Percentiles rank a stretch among this genome's conserved stretches.
Evolutionary conservation across 768 basidiomycete species (phyloP).

Genomic region (Amylocystis lapponica): DNA sequence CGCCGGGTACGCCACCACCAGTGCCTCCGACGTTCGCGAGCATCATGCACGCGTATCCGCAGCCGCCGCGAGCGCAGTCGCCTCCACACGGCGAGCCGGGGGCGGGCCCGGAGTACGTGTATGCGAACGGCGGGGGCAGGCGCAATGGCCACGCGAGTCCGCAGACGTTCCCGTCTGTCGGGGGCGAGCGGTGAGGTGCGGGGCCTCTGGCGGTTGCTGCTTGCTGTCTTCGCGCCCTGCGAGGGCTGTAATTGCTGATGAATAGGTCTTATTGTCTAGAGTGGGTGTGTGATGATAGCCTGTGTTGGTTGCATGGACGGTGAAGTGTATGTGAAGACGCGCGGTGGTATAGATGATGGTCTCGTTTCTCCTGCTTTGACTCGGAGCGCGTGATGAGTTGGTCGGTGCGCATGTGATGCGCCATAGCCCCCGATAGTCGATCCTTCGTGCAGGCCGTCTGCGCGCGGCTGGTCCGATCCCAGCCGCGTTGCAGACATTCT

Average conservation of each 20-base stretch:
- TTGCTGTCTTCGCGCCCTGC: too few species aligned
- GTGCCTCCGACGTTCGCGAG: slow-evolving; percentile 56
- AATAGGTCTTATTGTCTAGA: too few species aligned
- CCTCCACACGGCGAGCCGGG: slow-evolving; percentile 24
- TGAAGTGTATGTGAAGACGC: too few species aligned
- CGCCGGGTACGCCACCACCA: slow-evolving; percentile 22
- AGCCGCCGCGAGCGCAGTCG: slow-evolving; percentile 22
- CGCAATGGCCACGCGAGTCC: slow-evolving; percentile 10
- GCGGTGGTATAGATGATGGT: too few species aligned
- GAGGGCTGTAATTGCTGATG: too few species aligned
- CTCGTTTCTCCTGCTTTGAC: too few species aligned
- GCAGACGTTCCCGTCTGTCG: slow-evolving; percentile 3
- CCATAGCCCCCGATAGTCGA: too few species aligned
- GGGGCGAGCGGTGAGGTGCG: slow-evolving; percentile 5
- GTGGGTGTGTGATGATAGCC: too few species aligned
- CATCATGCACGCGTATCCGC: slow-evolving; percentile 67
- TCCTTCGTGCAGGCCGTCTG: slow-evolving; percentile 11
- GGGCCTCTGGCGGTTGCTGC: too few species aligned
- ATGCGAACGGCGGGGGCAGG: slow-evolving; percentile 15
- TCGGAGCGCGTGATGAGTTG: too few species aligned
- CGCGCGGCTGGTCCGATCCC: slow-evolving; percentile 1
- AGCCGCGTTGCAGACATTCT: background rate
- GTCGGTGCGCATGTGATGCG: too few species aligned
- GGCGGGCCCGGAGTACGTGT: slow-evolving; percentile 23
- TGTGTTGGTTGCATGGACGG: too few species aligned